Evolutionary conservation across 495 filamentous ascomycete genomes (phyloP), one percentile per base, ranked within the genome.

Genomic region (Penicillium nucicola): DNA sequence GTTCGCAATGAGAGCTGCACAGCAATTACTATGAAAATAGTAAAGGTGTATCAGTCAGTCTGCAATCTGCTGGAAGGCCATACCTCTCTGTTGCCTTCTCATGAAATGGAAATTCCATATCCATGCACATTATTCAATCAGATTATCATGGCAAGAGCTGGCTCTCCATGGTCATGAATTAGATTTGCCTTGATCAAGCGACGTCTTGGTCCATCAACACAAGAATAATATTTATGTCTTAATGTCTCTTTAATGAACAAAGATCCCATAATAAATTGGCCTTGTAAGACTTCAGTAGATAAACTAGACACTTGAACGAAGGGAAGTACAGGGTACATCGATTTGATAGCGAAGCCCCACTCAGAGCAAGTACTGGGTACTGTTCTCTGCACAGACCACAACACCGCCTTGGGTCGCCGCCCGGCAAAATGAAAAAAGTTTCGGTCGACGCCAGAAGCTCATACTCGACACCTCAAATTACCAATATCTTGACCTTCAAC

Each of bases 391-490:
- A 68, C 65, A 50, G 63, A 57, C 63, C 65, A 62, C 39, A 59
- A 52, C 65, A 52, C 52, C 63, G 59, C 54, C 50, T 31, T 30
- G 4, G 4, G 13, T 36, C 53, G 55, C 68, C 69, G 69, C 69
- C 71, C 69, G 71, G 69, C 71, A 74, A 52, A 67, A 70, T 65
- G 57, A 68, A 69, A 75, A 74, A 72, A 70, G 63, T 66, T 72
- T 67, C 63, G 45, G 60, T 53, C 44, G 45, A 48, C 46, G 42
- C 33, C 33, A 32, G 37, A 55, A 56, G 42, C 45, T 43, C 32
- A 19, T 43, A 48, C 25, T 34, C 30, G 19, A 13, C 43, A 51
- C 51, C 28, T 48, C 30, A 47, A 53, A 58, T 48, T 41, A 45
- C 32, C 51, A 55, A 63, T 53, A 46, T 37, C 25, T 47, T 42